A percentile compares a stretch with the other conserved stretches of the same genome.
phyloP scores from a whole-genome alignment of 495 filamentous ascomycete species.

The Penicillium pancosmium region DNA sequence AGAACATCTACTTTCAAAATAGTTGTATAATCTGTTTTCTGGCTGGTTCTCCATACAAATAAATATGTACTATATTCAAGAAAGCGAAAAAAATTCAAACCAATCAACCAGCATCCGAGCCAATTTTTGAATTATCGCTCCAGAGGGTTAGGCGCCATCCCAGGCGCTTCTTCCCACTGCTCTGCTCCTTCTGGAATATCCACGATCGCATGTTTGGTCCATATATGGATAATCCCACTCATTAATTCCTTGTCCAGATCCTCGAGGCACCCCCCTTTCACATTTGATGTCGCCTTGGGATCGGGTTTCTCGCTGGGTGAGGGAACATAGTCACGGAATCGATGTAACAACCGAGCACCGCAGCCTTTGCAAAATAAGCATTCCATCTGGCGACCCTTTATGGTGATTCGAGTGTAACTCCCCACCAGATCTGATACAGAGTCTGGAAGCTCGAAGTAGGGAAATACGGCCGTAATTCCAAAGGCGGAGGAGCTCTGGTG shows the following conservation, averaged over 20 bases:
- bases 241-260: slow-evolving; percentile 51
- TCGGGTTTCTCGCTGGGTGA: slow-evolving; percentile 20
- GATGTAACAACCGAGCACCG: slow-evolving; percentile 61
- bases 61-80: not conserved
- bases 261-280: slow-evolving; percentile 65
- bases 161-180: slow-evolving; percentile 29
- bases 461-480: slow-evolving; percentile 69
- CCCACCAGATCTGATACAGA: slow-evolving; percentile 39
- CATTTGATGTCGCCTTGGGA: slow-evolving; percentile 44
- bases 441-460: slow-evolving; percentile 53
- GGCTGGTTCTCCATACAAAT: not conserved
- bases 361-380: slow-evolving; percentile 64
- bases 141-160: slow-evolving; percentile 16
- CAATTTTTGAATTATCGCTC: slow-evolving; percentile 1
- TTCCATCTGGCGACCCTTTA: slow-evolving; percentile 46
- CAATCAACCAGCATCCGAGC: not conserved
- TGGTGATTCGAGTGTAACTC: slow-evolving; percentile 49
- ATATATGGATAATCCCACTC: slow-evolving; percentile 60
- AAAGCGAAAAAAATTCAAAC: not conserved
- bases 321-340: slow-evolving; percentile 48
- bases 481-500: slow-evolving; percentile 69
- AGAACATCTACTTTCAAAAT: not conserved
- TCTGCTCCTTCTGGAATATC: slow-evolving; percentile 62
- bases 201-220: slow-evolving; percentile 63
- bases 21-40: not conserved